Conservation (phyloP, 805 yeast genomes). For the Brettanomyces bruxellensis region DNA sequence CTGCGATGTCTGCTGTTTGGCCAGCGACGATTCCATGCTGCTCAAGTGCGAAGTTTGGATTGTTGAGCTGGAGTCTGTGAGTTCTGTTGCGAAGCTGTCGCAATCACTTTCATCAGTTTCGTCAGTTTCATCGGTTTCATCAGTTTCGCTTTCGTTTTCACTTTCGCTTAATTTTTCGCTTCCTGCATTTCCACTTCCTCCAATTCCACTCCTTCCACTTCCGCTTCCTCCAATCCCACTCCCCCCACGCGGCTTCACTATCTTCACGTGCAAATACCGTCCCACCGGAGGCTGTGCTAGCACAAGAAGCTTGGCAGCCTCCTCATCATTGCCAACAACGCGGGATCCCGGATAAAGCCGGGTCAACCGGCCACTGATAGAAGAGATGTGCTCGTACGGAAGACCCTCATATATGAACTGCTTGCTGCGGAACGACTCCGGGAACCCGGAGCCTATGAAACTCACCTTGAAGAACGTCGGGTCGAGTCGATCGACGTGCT, state of each 20-base stretch:
- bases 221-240: too few species aligned
- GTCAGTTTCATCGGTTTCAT: too few species aligned
- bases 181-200: too few species aligned
- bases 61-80: too few species aligned
- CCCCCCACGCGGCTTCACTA: conserved; percentile 48
- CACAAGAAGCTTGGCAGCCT: conserved; percentile 40
- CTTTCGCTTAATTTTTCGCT: too few species aligned
- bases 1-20: too few species aligned
- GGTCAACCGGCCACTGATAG: conserved; percentile 68
- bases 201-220: too few species aligned
- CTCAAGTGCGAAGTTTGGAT: too few species aligned
- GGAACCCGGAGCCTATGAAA: conserved; percentile 81
- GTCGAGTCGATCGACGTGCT: conserved; percentile 59
- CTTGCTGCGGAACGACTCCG: conserved; percentile 63
- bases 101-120: too few species aligned
- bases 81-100: too few species aligned
- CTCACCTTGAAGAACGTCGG: conserved; percentile 75
- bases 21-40: too few species aligned
- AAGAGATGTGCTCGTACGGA: conserved; percentile 80
- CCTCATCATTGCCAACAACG: conserved; percentile 46
- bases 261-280: conserved; percentile 59
- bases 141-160: too few species aligned
- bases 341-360: conserved; percentile 77
- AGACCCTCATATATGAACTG: conserved; percentile 78
- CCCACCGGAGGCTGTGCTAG: conserved; percentile 52